These are phyloP conservation scores for Sugiyamaella qingdaonensis DNA, from an alignment of 805 yeast genomes.

Conservation along the genomic window DNA sequence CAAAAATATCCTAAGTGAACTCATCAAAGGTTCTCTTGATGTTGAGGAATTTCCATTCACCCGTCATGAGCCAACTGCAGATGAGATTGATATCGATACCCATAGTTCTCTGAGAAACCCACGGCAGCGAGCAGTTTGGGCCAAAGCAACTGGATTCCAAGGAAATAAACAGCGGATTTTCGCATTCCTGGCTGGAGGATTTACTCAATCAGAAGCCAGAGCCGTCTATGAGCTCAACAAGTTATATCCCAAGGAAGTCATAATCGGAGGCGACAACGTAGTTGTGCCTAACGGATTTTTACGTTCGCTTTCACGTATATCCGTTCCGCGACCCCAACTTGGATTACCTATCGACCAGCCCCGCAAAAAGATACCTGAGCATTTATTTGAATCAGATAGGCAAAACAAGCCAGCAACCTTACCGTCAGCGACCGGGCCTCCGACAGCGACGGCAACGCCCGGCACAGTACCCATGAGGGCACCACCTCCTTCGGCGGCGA, in stretches of 20 bases:
- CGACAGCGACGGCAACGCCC: conserved; percentile 1
- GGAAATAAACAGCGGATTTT: conserved; percentile 63
- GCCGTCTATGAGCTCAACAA: conserved; percentile 66
- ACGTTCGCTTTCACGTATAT: conserved; percentile 27
- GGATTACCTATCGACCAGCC: conserved; percentile 31
- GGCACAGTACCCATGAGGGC: neutral
- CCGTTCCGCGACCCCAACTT: conserved; percentile 28
- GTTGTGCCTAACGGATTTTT: conserved; percentile 41
- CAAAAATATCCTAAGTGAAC: conserved; percentile 51
- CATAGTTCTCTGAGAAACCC: conserved; percentile 63
- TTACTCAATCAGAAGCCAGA: conserved; percentile 77
- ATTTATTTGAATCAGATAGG: conserved; percentile 30
- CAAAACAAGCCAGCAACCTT: conserved; percentile 4
- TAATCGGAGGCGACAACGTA: conserved; percentile 75
- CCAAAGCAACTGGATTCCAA: conserved; percentile 41
- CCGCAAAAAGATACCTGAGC: conserved; percentile 28
- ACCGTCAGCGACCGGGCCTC: neutral
- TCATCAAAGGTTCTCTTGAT: conserved; percentile 47
- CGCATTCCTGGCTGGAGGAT: conserved; percentile 84
- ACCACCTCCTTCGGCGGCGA: conserved; percentile 2
- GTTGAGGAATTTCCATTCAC: conserved; percentile 65
- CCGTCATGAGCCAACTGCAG: conserved; percentile 58
- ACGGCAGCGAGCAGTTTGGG: conserved; percentile 75
- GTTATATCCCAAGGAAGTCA: conserved; percentile 57
- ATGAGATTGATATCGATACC: conserved; percentile 30